Base-by-base conservation (phyloP, 176 grass and related monocot species). In the Miscanthus lutarioriparius region DNA sequence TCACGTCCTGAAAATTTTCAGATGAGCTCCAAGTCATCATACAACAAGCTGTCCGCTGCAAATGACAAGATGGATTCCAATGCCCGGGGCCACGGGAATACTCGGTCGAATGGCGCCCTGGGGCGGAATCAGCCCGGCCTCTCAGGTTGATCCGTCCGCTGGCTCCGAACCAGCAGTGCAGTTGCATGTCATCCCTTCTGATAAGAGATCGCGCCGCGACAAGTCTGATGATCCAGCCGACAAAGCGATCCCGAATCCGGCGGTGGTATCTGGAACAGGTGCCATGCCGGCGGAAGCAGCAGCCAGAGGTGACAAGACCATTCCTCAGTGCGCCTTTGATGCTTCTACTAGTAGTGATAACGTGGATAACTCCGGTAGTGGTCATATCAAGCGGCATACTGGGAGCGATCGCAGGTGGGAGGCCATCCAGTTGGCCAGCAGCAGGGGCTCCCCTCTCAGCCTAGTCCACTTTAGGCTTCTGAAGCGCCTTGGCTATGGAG, bases 381-480 rank as follows among this genome's bases (percentile, higher is more conserved):
- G 81, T 1, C 84, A 86, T 7, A 82, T 69, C 15, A 90, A 93
- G 77, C 85, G 86, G 78, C 88, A 93, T 61, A 93, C 91, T 10
- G 88, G 88, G n/a, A 85, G 91, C 12, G 88, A 93, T 59, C 9
- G 85, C 69, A 51, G 85, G 39, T 93, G 91, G 91, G 88, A 90
- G 27, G 91, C 91, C 14, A 83, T 93, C 71, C 88, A 74, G 32
- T 14, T 79, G 67, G 85, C 81, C 13, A 90, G 26, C 79, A 30
- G 72, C 6, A 64, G 38, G 83, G 91, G 85, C 72, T 51, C 81
- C 27, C 76, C 88, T 73, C 88, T 93, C 49, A 87, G 66, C 32
- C 88, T 93, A 11, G 72, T 85, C 19, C 88, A 93, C 67, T 93
- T 93, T 44, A 89, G 81, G 25, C 85, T 93, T 11, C 88, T 93